These are phyloP conservation scores for Plasmodium adleri DNA, from an alignment of 169 alveolate species.

Conservation along the genomic window DNA sequence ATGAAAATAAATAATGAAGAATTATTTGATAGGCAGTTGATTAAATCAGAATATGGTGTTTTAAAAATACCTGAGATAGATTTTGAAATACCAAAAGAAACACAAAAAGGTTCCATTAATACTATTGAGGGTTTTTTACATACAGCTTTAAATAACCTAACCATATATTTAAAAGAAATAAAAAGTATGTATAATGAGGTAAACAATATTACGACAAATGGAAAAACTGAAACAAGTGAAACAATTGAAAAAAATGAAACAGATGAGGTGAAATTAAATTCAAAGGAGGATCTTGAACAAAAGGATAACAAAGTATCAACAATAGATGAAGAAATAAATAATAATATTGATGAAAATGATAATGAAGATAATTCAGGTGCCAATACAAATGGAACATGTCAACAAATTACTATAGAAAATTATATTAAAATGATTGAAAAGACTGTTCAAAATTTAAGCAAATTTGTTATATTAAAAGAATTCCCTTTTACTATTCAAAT, in stretches of 20 bases:
- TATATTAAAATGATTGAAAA: constrained; percentile 64
- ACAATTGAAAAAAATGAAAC: neutral
- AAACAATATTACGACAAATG: constrained; percentile 5
- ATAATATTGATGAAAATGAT: neutral
- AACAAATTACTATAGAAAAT: constrained; percentile 68
- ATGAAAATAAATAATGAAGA: constrained; percentile 86
- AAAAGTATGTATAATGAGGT: constrained; percentile 62
- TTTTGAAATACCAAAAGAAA: constrained; percentile 94
- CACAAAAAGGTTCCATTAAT: constrained; percentile 94
- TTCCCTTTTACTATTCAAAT: constrained; percentile 90
- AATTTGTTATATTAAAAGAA: constrained; percentile 29
- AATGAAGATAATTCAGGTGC: neutral
- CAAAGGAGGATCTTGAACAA: neutral
- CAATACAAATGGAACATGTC: constrained; percentile 1
- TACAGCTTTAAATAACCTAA: constrained; percentile 59
- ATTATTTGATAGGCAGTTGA: constrained; percentile 93
- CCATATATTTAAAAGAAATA: constrained; percentile 69
- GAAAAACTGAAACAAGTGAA: neutral
- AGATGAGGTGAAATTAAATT: neutral
- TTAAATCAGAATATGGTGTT: constrained; percentile 91
- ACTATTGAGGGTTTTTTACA: constrained; percentile 89
- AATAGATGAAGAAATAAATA: neutral
- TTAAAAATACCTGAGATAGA: constrained; percentile 93
- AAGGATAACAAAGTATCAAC: neutral
- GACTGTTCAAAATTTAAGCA: constrained; percentile 32